These are phyloP conservation scores for Nigrospora osmanthi DNA, from an alignment of 2,329 filamentous ascomycete genomes.

Conservation along the genomic window DNA sequence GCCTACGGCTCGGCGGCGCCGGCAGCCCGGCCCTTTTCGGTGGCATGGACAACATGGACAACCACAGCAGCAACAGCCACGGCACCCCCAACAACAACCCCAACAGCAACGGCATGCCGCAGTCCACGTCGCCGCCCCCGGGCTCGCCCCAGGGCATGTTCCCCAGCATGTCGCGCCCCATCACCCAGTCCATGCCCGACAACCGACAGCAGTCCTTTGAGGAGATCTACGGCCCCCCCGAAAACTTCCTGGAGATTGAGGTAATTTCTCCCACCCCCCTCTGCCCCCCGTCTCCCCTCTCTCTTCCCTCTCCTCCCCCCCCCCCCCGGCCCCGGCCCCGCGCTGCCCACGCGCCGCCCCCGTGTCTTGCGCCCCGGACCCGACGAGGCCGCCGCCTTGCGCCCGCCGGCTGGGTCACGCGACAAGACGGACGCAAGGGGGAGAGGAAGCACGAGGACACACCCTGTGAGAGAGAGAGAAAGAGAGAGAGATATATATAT, in stretches of 20 bases:
- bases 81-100: not conserved
- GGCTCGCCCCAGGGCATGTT: constrained; percentile 13
- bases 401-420: too few species aligned
- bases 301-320: not conserved
- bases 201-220: constrained; percentile 91
- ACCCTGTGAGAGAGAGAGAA: too few species aligned
- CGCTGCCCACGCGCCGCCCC: not conserved
- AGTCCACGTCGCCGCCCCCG: not conserved
- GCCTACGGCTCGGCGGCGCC: too few species aligned
- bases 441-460: too few species aligned
- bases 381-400: too few species aligned
- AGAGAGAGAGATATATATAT: not conserved
- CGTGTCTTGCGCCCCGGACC: too few species aligned
- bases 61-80: not conserved
- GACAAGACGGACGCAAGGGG: too few species aligned
- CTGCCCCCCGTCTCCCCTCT: too few species aligned
- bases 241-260: constrained; percentile 99
- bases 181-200: constrained; percentile 60
- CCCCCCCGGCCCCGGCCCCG: not conserved
- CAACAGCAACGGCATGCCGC: not conserved
- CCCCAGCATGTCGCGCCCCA: constrained; percentile 36
- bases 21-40: too few species aligned
- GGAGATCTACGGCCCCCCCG: constrained; percentile 96
- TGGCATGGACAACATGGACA: too few species aligned
- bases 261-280: constrained; percentile 35